Evolutionary conservation across 2,329 filamentous ascomycete genomes (phyloP), one percentile per base, ranked within the genome.

Genomic region (Pleochaeta shiraiana): DNA sequence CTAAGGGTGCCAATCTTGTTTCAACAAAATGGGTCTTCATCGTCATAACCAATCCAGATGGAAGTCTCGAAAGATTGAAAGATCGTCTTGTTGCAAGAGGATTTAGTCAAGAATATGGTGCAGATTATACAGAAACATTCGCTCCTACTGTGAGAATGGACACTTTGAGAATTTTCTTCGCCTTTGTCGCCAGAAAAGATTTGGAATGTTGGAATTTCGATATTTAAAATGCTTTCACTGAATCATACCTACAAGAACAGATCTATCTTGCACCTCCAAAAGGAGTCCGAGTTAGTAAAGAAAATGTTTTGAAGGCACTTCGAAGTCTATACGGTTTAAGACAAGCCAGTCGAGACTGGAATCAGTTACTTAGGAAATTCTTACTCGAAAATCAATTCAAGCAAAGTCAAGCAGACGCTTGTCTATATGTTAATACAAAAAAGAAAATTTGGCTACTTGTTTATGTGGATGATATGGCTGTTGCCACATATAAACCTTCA

Each of bases 381-480:
- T 31, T 57, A 28, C 5, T 28, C 11, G 11, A 28, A 6, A 28
- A 30, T 28, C 5, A 31, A 28, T 57, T 57, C 26, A 30, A 9
- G 5, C 31, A 61, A 61, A 39, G 31, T 39, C 31, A 37, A 39
- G 57, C 57, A 2, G 57, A 61, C 28, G 30, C 57, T 24, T 61
- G 24, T 39, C 19, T 61, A 16, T 61, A 39, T 33, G 11, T n/a
- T 24, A 16, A 61, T 33, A n/a, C 3, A 11, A 7, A 37, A 26
- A 61, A 34, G n/a, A 39, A 26, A 37, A 61, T 61, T 4, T 39
- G 31, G 31, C 3, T 61, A 12, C 7, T 61, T 12, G 57, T 61
- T 4, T 59, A 59, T n/a, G 55, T 59, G 5, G 55, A 59, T 59
- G 55, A 59, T 59, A 59, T 59, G 12, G 57, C n/a, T 19, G 57